Evolutionary conservation across 176 grass and related monocot species (phyloP), one percentile per base, ranked within the genome.

Genomic region (Chrysopogon serrulatus): DNA sequence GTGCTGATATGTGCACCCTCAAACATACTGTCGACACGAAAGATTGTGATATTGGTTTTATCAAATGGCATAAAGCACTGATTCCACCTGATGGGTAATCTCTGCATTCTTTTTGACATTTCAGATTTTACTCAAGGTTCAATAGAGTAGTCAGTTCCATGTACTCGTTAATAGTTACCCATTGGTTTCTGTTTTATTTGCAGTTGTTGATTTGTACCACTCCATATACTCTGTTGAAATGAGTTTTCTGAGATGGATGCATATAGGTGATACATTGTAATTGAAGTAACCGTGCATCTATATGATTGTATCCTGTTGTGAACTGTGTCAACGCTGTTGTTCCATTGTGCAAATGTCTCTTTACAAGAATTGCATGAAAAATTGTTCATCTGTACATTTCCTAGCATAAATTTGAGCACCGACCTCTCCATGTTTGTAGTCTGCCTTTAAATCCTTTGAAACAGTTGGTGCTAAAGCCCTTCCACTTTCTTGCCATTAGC

Each of bases 21-120:
- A 59, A 90, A 90, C 75, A 87, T 87, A 87, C 80, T 17, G 57
- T 80, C 59, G 27, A 53, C 71, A 84, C 37, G 86, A 87, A 90
- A 59, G 60, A 81, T 77, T 81, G 80, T 82, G 83, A 91, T 86
- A 94, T 94, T 94, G 86, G 73, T 87, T 80, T 83, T 87, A 42
- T 85, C 75, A 73, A 83, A 83, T 78, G 84, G 87, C 85, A 92
- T 80, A 90, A 90, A 88, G 71, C 83, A 82, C 82, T 87, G 87
- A 92, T 88, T 94, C 87, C 82, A 80, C 87, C 82, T 90, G 78
- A 87, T 79, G 87, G 82, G 90, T 92, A 92, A 92, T 89, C 85
- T 88, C 87, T 90, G 43, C 77, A 68, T 83, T 65, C 74, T 76
- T 84, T 86, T 79, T 83, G 65, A 79, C 65, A 83, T 87, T 74